Evolutionary conservation across 1,139 yeast species (phyloP), one percentile per base, ranked within the genome.

Genomic region (Lodderomyces jiufengensis): DNA sequence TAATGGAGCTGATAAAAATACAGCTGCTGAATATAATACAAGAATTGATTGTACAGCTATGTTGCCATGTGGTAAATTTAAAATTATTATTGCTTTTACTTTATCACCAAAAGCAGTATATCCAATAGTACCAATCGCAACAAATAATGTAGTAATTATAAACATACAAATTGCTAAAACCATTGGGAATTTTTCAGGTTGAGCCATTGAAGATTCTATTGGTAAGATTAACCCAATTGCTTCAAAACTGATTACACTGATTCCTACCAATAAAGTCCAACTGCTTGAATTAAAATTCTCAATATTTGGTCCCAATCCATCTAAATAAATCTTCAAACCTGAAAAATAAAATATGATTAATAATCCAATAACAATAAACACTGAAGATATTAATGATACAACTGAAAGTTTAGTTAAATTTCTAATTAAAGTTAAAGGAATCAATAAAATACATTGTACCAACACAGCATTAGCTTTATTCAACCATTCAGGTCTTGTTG

Each of bases 221-320:
- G 92, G 94, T 27, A 84, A 73, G 33, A 84, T 80, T 29, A 84
- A 62, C 0, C 94, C 92, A 43, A 84, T 81, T 1, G 94, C 94
- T 61, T 84, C 94, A 51, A 81, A 84, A 1, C 92, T 80, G 41
- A 85, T 83, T 14, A 84, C 86, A 0, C 90, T 90, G 2, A 84
- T 86, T 3, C 94, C 94, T 40, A 84, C 76, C 45, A 83, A 78
- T 64, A 84, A 65, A 2, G 90, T 75, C 83, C 88, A 84, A 39
- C 73, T 63, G 31, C 71, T 67, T n/a, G 73, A 46, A 53, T 83
- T 83, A 53, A 83, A 75, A 13, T 64, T 59, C 16, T 54, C 54
- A 29, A 74, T 66, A 44, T 69, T 64, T 3, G 76, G 74, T 0
- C 79, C 75, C 9, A 70, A 39, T 1, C 85, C 85, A 36, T 73